Conservation (phyloP, 106 monocot genomes). For the Dioscorea zingiberensis region DNA sequence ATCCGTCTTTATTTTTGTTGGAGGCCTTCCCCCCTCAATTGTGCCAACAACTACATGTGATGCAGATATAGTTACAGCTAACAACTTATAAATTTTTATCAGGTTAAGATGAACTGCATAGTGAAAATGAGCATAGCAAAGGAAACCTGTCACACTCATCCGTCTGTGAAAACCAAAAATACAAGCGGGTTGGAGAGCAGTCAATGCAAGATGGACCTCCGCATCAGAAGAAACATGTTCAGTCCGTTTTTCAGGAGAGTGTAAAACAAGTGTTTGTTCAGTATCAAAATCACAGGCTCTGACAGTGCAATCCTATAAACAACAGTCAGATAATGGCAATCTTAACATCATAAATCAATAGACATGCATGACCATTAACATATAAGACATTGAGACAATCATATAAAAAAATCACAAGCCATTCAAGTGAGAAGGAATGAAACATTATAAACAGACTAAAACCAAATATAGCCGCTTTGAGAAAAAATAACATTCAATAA, state of each 20-base stretch:
- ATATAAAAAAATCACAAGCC: too few species aligned
- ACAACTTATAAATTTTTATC: neutral
- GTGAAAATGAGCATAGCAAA: neutral
- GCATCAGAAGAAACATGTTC: slow-evolving; percentile 70
- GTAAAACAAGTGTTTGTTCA: slow-evolving; percentile 88
- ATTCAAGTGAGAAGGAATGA: too few species aligned
- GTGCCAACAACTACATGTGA: slow-evolving; percentile 82
- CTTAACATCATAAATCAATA: too few species aligned
- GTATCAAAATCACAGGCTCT: slow-evolving; percentile 94
- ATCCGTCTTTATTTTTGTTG: slow-evolving; percentile 98
- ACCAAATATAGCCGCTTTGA: too few species aligned
- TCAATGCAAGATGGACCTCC: slow-evolving; percentile 94
- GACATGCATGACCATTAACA: too few species aligned
- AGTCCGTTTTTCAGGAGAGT: slow-evolving; percentile 86
- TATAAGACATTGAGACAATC: too few species aligned
- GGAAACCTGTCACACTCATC: slow-evolving; percentile 96
- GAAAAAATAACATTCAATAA: too few species aligned
- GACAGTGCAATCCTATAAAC: slow-evolving; percentile 80
- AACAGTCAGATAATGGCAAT: slow-evolving; percentile 2
- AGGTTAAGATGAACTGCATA: neutral
- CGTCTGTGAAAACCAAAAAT: slow-evolving; percentile 91
- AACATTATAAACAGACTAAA: too few species aligned
- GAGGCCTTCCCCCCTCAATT: slow-evolving; percentile 74
- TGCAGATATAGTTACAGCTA: neutral
- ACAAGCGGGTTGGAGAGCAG: slow-evolving; percentile 93